Evolutionary conservation across 2,329 filamentous ascomycete species (phyloP).

Genomic region (Chaetomiaceae sp.): DNA sequence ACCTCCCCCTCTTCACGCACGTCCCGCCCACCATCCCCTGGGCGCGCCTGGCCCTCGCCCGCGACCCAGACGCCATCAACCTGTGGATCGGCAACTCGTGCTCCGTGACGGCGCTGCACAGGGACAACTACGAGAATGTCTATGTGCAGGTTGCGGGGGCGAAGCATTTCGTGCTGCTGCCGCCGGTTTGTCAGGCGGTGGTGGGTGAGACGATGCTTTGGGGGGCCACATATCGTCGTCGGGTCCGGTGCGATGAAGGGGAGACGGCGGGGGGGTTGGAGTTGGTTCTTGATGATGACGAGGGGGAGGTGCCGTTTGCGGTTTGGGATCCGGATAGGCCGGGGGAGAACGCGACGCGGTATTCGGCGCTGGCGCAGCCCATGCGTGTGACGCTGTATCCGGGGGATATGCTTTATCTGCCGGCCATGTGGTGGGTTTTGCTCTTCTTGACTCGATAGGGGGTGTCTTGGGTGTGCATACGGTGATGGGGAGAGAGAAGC

Average conservation of each 20-base stretch:
- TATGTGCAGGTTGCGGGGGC: slow-evolving; percentile 70
- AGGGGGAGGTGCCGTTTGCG: slow-evolving; percentile 55
- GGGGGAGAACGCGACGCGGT: slow-evolving; percentile 44
- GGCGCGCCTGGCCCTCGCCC: slow-evolving; percentile 60
- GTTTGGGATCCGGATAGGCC: slow-evolving; percentile 69
- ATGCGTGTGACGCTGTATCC: slow-evolving; percentile 63
- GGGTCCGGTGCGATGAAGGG: neutral
- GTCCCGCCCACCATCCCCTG: slow-evolving; percentile 64
- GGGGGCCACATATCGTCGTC: neutral
- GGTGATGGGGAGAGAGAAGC: neutral
- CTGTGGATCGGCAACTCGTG: slow-evolving; percentile 74
- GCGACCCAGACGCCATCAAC: slow-evolving; percentile 69
- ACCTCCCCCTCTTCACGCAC: slow-evolving; percentile 56
- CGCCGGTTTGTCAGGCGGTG: slow-evolving; percentile 64
- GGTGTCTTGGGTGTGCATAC: too few species aligned
- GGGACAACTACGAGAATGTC: slow-evolving; percentile 81
- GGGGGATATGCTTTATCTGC: slow-evolving; percentile 78
- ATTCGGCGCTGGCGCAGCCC: slow-evolving; percentile 56
- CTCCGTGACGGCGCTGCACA: slow-evolving; percentile 68
- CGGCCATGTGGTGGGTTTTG: slow-evolving; percentile 64
- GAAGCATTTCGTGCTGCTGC: slow-evolving; percentile 71
- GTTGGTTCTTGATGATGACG: slow-evolving; percentile 35
- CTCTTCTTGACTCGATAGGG: too few species aligned
- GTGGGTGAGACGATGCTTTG: slow-evolving; percentile 51
- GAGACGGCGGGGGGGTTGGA: slow-evolving; percentile 14